Evolutionary conservation across 2,329 filamentous ascomycete species (phyloP).

Genomic region (Erysiphe pisi): DNA sequence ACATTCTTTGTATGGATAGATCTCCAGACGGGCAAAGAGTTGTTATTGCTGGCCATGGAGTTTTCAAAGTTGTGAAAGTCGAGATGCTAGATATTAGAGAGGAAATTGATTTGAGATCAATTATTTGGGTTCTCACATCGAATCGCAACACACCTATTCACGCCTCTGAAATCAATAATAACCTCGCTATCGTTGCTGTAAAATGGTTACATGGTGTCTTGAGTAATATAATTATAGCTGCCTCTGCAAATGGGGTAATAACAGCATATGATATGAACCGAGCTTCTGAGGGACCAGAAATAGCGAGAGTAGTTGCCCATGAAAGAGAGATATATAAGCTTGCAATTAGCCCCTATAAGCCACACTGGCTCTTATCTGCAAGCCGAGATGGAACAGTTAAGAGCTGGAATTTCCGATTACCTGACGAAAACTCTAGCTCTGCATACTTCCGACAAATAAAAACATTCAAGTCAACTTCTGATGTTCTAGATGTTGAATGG

Average conservation of each 20-base stretch:
- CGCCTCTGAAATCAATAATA: slow-evolving; percentile 41
- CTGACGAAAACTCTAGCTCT: slow-evolving; percentile 43
- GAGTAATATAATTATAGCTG: slow-evolving; percentile 49
- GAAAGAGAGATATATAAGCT: slow-evolving; percentile 53
- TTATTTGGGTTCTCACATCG: slow-evolving; percentile 44
- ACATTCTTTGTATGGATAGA: slow-evolving; percentile 49
- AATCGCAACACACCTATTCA: slow-evolving; percentile 38
- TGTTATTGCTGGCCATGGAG: slow-evolving; percentile 49
- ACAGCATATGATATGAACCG: slow-evolving; percentile 52
- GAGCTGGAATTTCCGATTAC: slow-evolving; percentile 47
- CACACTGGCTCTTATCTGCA: slow-evolving; percentile 49
- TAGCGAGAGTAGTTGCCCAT: slow-evolving; percentile 52
- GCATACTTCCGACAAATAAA: slow-evolving; percentile 39
- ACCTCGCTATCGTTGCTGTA: slow-evolving; percentile 53
- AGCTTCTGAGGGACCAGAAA: slow-evolving; percentile 40
- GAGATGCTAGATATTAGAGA: slow-evolving; percentile 46
- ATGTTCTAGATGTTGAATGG: slow-evolving; percentile 55
- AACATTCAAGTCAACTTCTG: slow-evolving; percentile 41
- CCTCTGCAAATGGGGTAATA: slow-evolving; percentile 53
- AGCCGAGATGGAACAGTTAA: slow-evolving; percentile 55
- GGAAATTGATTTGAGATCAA: slow-evolving; percentile 48
- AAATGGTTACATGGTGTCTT: slow-evolving; percentile 45
- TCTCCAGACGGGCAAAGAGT: slow-evolving; percentile 48
- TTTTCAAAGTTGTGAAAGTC: slow-evolving; percentile 48
- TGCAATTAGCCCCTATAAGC: slow-evolving; percentile 51